Evolutionary conservation across 257 asterid species (phyloP).

Genomic region (Solanum peruvianum): DNA sequence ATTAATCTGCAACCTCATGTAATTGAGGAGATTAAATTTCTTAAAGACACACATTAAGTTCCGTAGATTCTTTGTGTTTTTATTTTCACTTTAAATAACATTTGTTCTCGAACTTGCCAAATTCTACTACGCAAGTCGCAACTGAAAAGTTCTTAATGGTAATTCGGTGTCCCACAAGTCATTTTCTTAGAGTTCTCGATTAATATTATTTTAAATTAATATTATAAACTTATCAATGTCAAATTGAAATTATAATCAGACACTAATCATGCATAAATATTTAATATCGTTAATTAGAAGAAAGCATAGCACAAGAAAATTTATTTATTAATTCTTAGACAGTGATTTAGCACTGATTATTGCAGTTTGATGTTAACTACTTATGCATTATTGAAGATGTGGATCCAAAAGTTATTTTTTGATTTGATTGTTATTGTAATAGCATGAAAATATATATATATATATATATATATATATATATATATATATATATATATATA

Average conservation of each 20-base stretch:
- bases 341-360: not conserved
- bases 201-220: not conserved
- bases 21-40: too few relatives aligned
- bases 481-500: too few relatives aligned
- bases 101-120: too few relatives aligned
- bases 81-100: too few relatives aligned
- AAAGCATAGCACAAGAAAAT: not conserved
- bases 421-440: not conserved
- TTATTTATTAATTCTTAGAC: not conserved
- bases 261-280: not conserved
- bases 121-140: too few relatives aligned
- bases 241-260: not conserved
- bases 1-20: too few relatives aligned
- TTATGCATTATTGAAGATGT: not conserved
- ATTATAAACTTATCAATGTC: not conserved
- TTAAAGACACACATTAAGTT: too few relatives aligned
- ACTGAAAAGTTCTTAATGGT: too few relatives aligned
- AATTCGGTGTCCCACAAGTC: not conserved
- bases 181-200: not conserved
- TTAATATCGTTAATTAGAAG: not conserved
- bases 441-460: not conserved
- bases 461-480: too few relatives aligned
- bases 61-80: too few relatives aligned
- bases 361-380: not conserved
- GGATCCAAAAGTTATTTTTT: not conserved